Percentiles rank a stretch among this genome's conserved stretches.
Conservation (phyloP, 176 grass and related monocot species). For the Zoysia japonica region DNA sequence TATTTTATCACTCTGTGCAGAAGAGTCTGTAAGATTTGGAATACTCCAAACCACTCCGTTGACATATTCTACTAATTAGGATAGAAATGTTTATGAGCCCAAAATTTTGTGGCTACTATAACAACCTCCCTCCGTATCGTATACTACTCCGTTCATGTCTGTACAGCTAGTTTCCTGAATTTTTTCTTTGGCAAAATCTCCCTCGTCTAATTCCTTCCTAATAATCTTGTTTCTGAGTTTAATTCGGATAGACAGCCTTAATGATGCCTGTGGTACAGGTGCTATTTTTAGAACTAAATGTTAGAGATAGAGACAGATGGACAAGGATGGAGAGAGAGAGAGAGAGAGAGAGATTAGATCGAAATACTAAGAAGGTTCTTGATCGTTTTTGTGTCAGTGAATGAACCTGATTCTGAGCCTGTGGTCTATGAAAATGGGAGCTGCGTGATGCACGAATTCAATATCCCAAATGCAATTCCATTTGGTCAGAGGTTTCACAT, state of each 20-base stretch:
- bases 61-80: constrained; percentile 30
- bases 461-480: constrained; percentile 47
- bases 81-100: constrained; percentile 23
- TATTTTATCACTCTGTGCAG: constrained; percentile 34
- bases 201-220: not conserved
- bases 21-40: constrained; percentile 44
- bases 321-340: not conserved
- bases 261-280: constrained; percentile 38
- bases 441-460: constrained; percentile 23
- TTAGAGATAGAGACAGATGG: not conserved
- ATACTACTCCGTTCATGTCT: constrained; percentile 5
- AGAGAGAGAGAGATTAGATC: not conserved
- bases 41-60: constrained; percentile 36
- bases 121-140: constrained; percentile 8
- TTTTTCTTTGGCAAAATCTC: constrained; percentile 9
- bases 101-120: constrained; percentile 34
- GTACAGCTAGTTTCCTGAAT: constrained; percentile 41
- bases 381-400: constrained; percentile 27
- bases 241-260: constrained; percentile 13
- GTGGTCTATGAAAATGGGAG: constrained; percentile 4
- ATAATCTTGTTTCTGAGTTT: constrained; percentile 24
- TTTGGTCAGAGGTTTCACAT: constrained; percentile 60
- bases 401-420: constrained; percentile 8
- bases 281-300: constrained; percentile 35
- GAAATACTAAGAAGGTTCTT: constrained; percentile 36